These are phyloP conservation scores for Kodamaea fungicola DNA, from an alignment of 1,139 yeast genomes.

Conservation along the genomic window DNA sequence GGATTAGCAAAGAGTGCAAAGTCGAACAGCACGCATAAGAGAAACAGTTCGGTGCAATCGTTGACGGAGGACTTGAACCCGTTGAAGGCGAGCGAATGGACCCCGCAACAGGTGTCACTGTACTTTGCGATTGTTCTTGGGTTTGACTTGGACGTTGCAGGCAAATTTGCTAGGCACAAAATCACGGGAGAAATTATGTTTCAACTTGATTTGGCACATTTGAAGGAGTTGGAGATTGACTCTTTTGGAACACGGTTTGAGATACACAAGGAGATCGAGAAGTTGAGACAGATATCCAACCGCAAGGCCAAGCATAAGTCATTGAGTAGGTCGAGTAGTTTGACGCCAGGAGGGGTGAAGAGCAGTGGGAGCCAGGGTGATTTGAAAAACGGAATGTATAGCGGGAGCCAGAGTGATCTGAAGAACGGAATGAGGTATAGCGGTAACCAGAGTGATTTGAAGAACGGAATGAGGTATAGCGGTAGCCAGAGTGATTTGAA, in stretches of 20 bases:
- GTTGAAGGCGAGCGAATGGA: conserved; percentile 61
- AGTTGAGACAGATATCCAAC: conserved; percentile 39
- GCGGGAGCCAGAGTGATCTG: neutral
- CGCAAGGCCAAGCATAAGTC: conserved; percentile 14
- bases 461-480: neutral
- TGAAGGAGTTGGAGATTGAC: conserved; percentile 86
- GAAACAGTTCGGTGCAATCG: conserved; percentile 11
- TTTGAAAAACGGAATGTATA: neutral
- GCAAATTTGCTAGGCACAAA: conserved; percentile 80
- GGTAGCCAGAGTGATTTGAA: neutral
- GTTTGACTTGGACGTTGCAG: conserved; percentile 68
- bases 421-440: neutral
- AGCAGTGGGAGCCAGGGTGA: neutral
- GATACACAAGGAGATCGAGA: conserved; percentile 83
- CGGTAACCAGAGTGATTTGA: neutral
- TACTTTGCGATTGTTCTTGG: conserved; percentile 68
- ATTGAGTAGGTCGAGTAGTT: conserved; percentile 10
- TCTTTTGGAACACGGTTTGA: conserved; percentile 96
- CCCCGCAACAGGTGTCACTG: conserved; percentile 78
- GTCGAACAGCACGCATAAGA: conserved; percentile 4
- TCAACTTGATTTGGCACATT: conserved; percentile 78
- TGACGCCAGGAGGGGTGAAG: neutral
- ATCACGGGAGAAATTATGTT: conserved; percentile 82
- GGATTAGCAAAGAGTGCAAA: neutral
- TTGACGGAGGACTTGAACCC: conserved; percentile 45